Evolutionary conservation across 768 basidiomycete genomes (phyloP), one percentile per base, ranked within the genome.

Genomic region (Amyloporia xantha): DNA sequence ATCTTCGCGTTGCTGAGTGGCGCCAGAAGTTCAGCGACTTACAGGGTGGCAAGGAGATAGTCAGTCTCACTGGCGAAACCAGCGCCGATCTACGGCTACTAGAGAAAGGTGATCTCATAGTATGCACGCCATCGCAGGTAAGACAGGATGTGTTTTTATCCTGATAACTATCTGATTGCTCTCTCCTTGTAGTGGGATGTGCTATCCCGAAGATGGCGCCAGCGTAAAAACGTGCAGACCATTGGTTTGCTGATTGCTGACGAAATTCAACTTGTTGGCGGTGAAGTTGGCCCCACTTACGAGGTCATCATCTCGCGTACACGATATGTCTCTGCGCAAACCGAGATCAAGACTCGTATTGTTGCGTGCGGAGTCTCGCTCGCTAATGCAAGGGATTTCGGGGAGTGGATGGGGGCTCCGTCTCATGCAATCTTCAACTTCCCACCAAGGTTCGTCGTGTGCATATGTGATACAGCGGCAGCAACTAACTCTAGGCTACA

Each of bases 371-470:
- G 91, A 52, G 94, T 96, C 1, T 96, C 95, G 1, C 75, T 99
- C 13, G 91, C 96, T 17, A 97, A 98, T 59, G 95, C 95, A 1
- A 78, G 91, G 15, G 96, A 97, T 63, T 73, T 99, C 0, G 93
- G 94, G 21, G 93, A 98, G 60, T 99, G 96, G 96, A 91, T 99
- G 67, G 95, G 93, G 27, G 92, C 87, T 0, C 86, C 86, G 1
- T 84, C 87, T 2, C 93, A 96, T 62, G 89, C 88, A 2, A 89
- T 96, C 56, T 99, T 98, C 82, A 99, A 97, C 70, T 96, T 99
- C 67, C 86, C 93, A 0, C 93, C 94, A 0, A 87, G 88, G 83
- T 88, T 62, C 44, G 72, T 53, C 2, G 28, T 48, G 24, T 23
- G 20, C 7, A 10, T 10, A 21, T 27, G 13, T 28, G 12, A 11